Evolutionary conservation across 1,284 basidiomycete genomes (phyloP).

Genomic region (Pseudozyma pruni): DNA sequence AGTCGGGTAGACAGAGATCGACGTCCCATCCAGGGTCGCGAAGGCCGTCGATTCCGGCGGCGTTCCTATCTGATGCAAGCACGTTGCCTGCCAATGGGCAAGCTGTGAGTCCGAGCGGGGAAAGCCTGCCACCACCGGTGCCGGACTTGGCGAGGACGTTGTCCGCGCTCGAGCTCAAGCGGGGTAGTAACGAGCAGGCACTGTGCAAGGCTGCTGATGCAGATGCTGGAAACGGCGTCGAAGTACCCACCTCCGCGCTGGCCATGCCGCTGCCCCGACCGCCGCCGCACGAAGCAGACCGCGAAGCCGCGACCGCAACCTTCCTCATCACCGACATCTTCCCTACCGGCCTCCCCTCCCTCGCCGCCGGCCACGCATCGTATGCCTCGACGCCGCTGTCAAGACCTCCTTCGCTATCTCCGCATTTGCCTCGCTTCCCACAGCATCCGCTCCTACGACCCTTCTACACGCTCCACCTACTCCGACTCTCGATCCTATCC

Average conservation of each 20-base stretch:
- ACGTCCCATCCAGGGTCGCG: slow-evolving; percentile 52
- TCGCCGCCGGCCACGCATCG: slow-evolving; percentile 41
- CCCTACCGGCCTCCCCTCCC: slow-evolving; percentile 52
- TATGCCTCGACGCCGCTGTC: slow-evolving; percentile 33
- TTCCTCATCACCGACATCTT: slow-evolving; percentile 52
- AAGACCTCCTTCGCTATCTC: neutral
- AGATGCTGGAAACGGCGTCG: slow-evolving; percentile 1
- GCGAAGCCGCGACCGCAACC: neutral
- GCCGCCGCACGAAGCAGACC: neutral
- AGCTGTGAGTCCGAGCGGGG: neutral
- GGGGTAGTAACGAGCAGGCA: neutral
- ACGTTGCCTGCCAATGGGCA: neutral
- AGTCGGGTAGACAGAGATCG: slow-evolving; percentile 38
- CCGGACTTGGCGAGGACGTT: slow-evolving; percentile 50
- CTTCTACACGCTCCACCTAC: slow-evolving; percentile 35
- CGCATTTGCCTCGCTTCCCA: slow-evolving; percentile 1
- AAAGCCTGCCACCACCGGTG: slow-evolving; percentile 39
- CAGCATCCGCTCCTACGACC: slow-evolving; percentile 35
- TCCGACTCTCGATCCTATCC: slow-evolving; percentile 25
- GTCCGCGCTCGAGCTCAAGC: slow-evolving; percentile 39
- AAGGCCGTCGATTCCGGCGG: slow-evolving; percentile 48
- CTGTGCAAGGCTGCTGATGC: neutral
- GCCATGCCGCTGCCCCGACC: slow-evolving; percentile 37
- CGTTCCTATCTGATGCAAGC: slow-evolving; percentile 35
- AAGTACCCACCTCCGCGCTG: slow-evolving; percentile 3